Evolutionary conservation across 2,329 filamentous ascomycete species (phyloP).

Genomic region (Dactylellina haptotyla): DNA sequence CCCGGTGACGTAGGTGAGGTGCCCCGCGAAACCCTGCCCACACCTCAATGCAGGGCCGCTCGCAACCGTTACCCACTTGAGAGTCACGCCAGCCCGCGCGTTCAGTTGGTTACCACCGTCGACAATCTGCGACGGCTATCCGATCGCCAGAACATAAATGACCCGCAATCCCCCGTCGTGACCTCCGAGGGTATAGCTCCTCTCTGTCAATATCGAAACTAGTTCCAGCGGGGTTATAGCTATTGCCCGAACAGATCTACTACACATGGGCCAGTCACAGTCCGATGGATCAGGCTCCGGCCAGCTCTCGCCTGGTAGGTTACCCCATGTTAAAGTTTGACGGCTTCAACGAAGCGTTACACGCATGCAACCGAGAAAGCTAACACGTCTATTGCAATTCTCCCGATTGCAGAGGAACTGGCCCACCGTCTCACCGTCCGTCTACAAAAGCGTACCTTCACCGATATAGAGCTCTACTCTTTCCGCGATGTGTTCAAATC

Average conservation of each 20-base stretch:
- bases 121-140: too few species aligned
- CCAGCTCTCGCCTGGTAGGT: constrained; percentile 38
- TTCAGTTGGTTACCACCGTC: too few species aligned
- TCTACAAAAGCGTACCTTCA: constrained; percentile 77
- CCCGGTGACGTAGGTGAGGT: neutral
- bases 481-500: constrained; percentile 77
- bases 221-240: too few species aligned
- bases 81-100: too few species aligned
- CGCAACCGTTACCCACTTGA: too few species aligned
- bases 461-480: constrained; percentile 76
- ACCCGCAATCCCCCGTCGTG: neutral
- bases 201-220: too few species aligned
- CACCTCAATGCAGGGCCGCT: too few species aligned
- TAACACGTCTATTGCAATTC: too few species aligned
- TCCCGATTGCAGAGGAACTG: constrained; percentile 56
- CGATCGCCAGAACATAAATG: neutral
- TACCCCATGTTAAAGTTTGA: neutral
- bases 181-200: neutral
- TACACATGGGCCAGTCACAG: constrained; percentile 42
- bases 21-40: neutral
- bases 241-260: too few species aligned
- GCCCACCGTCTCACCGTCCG: constrained; percentile 55
- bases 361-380: neutral
- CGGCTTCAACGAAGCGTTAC: neutral
- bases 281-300: constrained; percentile 25